Conservation (phyloP, 1,284 basidiomycete species). For the Rhodofomes roseus region DNA sequence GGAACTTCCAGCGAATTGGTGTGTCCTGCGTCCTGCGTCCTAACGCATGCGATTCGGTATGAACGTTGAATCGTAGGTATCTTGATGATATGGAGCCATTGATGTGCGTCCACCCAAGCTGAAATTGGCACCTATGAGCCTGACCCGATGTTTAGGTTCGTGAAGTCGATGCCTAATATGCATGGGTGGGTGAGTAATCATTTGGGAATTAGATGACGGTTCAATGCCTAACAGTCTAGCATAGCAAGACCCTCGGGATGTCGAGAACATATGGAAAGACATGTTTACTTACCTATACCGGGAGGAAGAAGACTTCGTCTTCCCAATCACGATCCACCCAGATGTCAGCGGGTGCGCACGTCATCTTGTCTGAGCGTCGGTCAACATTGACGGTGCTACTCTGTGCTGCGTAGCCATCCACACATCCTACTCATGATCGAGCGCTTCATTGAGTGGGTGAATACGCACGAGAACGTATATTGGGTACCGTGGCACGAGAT, state of each 20-base stretch:
- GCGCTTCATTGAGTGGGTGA: conserved; percentile 77
- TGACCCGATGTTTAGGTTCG: conserved; percentile 42
- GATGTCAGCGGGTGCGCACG: conserved; percentile 65
- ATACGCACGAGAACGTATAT: conserved; percentile 66
- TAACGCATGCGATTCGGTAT: background rate
- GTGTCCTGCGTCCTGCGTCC: conserved; percentile 2
- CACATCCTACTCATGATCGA: conserved; percentile 79
- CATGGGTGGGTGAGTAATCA: conserved; percentile 56
- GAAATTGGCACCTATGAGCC: background rate
- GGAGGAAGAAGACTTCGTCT: conserved; percentile 70
- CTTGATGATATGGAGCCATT: conserved; percentile 69
- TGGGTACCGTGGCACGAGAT: conserved; percentile 73
- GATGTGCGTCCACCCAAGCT: conserved; percentile 41
- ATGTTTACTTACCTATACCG: conserved; percentile 69
- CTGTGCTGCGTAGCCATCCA: conserved; percentile 32
- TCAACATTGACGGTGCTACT: background rate
- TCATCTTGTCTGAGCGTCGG: background rate
- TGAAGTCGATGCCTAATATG: conserved; percentile 61
- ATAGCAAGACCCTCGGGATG: conserved; percentile 63
- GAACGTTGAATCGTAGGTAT: conserved; percentile 35
- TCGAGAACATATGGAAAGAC: conserved; percentile 78
- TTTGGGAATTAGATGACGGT: background rate
- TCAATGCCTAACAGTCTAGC: background rate
- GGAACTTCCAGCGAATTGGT: conserved; percentile 75
- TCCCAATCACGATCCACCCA: conserved; percentile 76